Evolutionary conservation across 495 filamentous ascomycete species (phyloP).

Genomic region (Hyaloscypha bicolor): DNA sequence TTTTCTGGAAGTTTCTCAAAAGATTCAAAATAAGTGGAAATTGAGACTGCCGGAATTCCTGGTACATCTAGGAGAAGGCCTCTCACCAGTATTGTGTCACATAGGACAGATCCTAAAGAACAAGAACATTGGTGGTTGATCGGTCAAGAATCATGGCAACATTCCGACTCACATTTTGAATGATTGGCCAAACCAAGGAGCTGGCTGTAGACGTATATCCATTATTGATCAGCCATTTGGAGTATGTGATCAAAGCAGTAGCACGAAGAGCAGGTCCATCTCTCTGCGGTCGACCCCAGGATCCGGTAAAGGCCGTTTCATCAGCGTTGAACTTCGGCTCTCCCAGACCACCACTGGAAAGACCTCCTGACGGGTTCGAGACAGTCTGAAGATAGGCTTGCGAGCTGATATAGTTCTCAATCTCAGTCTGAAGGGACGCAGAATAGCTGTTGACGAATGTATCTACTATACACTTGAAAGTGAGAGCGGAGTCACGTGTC

Average conservation of each 20-base stretch:
- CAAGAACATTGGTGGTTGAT: not conserved
- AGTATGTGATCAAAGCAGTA: conserved; percentile 48
- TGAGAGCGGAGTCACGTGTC: conserved; percentile 62
- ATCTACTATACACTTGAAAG: conserved; percentile 56
- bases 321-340: conserved; percentile 65
- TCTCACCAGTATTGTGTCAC: conserved; percentile 67
- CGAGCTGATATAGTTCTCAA: conserved; percentile 56
- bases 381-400: conserved; percentile 56
- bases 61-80: not conserved
- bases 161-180: conserved; percentile 41
- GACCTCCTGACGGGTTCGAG: conserved; percentile 55
- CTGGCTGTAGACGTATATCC: conserved; percentile 38
- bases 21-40: no score
- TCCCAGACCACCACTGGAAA: conserved; percentile 54
- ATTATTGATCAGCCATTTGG: conserved; percentile 38
- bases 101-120: conserved; percentile 51
- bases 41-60: not conserved
- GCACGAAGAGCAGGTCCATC: conserved; percentile 61
- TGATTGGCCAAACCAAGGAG: conserved; percentile 52
- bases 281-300: conserved; percentile 65
- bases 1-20: no score
- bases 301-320: conserved; percentile 51
- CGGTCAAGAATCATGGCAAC: not conserved
- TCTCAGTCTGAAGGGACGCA: conserved; percentile 41
- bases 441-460: conserved; percentile 46